A percentile compares a stretch with the other conserved stretches of the same genome.
Conservation (phyloP, 805 yeast species). For the Ogataea angusta region DNA sequence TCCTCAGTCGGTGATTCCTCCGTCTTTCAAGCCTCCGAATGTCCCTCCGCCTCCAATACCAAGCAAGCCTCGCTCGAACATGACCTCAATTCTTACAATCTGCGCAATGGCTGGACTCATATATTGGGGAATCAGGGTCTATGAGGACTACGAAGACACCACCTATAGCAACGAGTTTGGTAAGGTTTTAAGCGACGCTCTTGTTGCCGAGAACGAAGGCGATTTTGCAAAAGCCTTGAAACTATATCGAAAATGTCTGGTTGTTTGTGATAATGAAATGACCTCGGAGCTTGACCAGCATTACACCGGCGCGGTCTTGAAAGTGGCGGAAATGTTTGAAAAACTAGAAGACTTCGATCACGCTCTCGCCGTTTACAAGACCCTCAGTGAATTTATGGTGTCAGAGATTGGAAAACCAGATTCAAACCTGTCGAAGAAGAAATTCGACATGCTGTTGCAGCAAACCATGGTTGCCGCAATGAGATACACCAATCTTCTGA, state of each 20-base stretch:
- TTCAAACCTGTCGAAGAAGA: constrained; percentile 1
- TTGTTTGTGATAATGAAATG: constrained; percentile 51
- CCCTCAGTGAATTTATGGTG: constrained; percentile 15
- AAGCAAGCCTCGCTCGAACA: not conserved
- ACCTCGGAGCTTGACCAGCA: constrained; percentile 63
- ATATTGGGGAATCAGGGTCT: not conserved
- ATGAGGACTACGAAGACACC: constrained; percentile 11
- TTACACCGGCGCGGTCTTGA: constrained; percentile 82
- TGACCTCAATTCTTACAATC: not conserved
- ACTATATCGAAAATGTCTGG: constrained; percentile 67
- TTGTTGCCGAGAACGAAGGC: constrained; percentile 33
- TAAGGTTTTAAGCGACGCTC: constrained; percentile 11
- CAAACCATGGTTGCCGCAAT: constrained; percentile 23
- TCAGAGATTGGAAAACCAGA: constrained; percentile 7
- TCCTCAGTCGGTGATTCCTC: not conserved
- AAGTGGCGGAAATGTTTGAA: constrained; percentile 79
- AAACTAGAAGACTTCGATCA: constrained; percentile 23
- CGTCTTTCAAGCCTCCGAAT: not conserved
- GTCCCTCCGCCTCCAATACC: too few relatives aligned
- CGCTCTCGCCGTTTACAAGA: constrained; percentile 27
- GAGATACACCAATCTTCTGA: constrained; percentile 24
- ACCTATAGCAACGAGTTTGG: constrained; percentile 13
- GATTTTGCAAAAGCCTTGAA: constrained; percentile 61
- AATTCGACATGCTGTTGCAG: constrained; percentile 17
- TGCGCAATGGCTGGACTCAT: not conserved